Evolutionary conservation across 345 rosid genomes (phyloP), one percentile per base, ranked within the genome.

Genomic region (Toxicodendron radicans): DNA sequence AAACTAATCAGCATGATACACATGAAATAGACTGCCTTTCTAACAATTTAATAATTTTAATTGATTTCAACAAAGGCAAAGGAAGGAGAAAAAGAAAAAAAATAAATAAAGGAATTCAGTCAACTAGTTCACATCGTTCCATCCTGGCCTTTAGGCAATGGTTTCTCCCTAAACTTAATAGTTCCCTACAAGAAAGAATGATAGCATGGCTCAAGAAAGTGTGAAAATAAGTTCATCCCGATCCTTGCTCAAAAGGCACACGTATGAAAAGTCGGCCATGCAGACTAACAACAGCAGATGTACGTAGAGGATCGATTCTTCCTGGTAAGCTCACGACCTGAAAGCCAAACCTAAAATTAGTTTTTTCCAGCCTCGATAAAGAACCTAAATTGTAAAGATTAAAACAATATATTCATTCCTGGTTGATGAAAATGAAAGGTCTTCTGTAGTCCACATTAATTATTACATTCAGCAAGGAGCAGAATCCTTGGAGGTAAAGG

Each of bases 181-280:
- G 73, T 73, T 57, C 74, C 83, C 4, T 10, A 14, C 52, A 72
- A 65, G 54, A 48, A 52, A n/a, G 38, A 57, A 71, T 60, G 64
- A 58, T 53, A 1, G 21, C 30, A 53, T 56, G 27, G 27, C 64
- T 73, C 21, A 48, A 41, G 62, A 57, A 18, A 69, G 66, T 3
- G 78, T 59, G 48, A 46, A 64, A 23, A 56, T 3, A 13, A 68
- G 57, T 66, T 83, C 80, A 82, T 14, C 78, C 58, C 20, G 80
- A 75, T 75, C 82, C 87, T 74, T 85, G 77, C 84, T 90, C 92
- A 21, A 84, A 84, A 2, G 91, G 92, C 58, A 80, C 92, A 4
- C 88, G 88, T 1, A 94, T 83, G 76, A 82, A 85, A 71, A 90
- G 86, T 59, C 92, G 83, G 14, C 98, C 98, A 49, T 94, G 94